Percentiles rank a stretch among this genome's conserved stretches.
These are phyloP conservation scores for Flaveria sonorensis DNA, from an alignment of 129 eudicot species.

Conservation along the genomic window DNA sequence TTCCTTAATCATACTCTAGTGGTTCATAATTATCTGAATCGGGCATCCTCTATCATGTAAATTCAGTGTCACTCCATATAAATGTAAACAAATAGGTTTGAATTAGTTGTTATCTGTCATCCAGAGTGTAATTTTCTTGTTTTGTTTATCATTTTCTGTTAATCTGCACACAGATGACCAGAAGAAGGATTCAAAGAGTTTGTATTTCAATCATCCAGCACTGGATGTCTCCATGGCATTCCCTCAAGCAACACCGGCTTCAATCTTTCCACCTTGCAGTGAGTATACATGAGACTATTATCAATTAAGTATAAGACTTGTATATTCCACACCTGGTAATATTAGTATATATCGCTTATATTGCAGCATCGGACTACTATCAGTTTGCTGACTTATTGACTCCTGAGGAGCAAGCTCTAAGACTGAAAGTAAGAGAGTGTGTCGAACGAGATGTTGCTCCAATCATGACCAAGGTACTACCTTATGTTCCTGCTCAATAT, in stretches of 20 bases:
- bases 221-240: constrained; percentile 84
- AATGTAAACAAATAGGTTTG: constrained; percentile 4
- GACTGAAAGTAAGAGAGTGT: constrained; percentile 74
- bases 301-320: not conserved
- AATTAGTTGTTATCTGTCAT: not conserved
- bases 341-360: not conserved
- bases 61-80: not conserved
- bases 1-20: not conserved
- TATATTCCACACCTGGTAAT: constrained; percentile 12
- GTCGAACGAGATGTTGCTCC: constrained; percentile 94
- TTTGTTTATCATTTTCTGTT: constrained; percentile 1
- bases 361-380: constrained; percentile 88
- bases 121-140: not conserved
- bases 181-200: constrained; percentile 50
- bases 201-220: constrained; percentile 63
- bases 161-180: constrained; percentile 50
- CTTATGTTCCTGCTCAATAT: not conserved
- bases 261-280: constrained; percentile 91
- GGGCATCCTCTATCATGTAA: not conserved
- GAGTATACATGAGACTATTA: constrained; percentile 32
- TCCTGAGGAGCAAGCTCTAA: constrained; percentile 66
- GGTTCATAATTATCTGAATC: not conserved
- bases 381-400: constrained; percentile 83
- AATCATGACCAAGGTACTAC: constrained; percentile 82
- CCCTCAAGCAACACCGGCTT: constrained; percentile 99